phyloP scores from a whole-genome alignment of 306 rosid genomes.

The Vicia faba region DNA sequence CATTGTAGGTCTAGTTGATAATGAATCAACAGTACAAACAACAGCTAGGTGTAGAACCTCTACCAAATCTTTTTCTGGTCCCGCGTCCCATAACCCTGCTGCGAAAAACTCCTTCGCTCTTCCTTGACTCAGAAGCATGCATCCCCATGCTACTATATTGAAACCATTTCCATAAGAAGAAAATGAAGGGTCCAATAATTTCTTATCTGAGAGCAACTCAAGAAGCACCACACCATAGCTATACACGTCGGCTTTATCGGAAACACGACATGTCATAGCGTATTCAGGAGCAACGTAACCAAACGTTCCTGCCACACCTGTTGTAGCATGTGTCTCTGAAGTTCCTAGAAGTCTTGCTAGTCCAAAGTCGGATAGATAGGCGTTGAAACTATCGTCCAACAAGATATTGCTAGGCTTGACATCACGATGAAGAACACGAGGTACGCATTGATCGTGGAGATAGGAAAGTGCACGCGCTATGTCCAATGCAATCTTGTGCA shows the following conservation, averaged over 20 bases:
- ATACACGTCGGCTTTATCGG: conserved; percentile 93
- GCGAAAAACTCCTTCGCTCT: conserved; percentile 83
- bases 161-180: conserved; percentile 86
- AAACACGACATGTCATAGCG: conserved; percentile 96
- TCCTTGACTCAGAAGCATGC: conserved; percentile 89
- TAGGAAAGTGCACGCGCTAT: conserved; percentile 89
- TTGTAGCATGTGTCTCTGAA: conserved; percentile 96
- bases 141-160: conserved; percentile 88
- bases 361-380: conserved; percentile 90
- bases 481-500: conserved; percentile 93
- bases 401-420: conserved; percentile 95
- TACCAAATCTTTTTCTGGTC: conserved; percentile 80
- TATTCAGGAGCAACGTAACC: conserved; percentile 97
- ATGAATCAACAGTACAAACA: conserved; percentile 83
- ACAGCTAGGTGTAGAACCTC: conserved; percentile 87
- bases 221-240: conserved; percentile 98
- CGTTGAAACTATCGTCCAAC: conserved; percentile 81
- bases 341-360: conserved; percentile 96
- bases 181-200: conserved; percentile 89
- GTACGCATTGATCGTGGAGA: conserved; percentile 88
- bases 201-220: conserved; percentile 90
- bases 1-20: conserved; percentile 91
- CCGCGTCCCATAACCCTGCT: conserved; percentile 83
- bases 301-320: conserved; percentile 96
- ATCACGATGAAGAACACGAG: conserved; percentile 91